These are phyloP conservation scores for Tardiomyces depauwii DNA, from an alignment of 1,139 yeast species.

Conservation along the genomic window DNA sequence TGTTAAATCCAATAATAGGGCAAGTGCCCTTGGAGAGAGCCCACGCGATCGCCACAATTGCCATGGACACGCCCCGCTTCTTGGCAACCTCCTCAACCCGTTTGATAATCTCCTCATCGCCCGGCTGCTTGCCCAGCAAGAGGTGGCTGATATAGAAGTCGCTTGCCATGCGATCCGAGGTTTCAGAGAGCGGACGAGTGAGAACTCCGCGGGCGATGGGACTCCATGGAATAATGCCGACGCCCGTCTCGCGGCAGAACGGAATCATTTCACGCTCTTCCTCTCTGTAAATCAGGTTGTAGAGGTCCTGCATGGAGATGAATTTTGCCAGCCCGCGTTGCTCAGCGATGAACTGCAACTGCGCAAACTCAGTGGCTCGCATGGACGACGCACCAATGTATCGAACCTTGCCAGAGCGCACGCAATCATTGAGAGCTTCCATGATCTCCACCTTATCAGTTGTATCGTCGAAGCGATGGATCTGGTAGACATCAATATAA, in stretches of 20 bases:
- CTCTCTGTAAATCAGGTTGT: constrained; percentile 45
- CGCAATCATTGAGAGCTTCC: constrained; percentile 43
- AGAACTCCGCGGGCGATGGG: constrained; percentile 39
- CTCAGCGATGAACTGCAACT: constrained; percentile 42
- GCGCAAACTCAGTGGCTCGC: constrained; percentile 35
- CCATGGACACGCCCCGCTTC: constrained; percentile 37
- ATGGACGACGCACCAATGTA: constrained; percentile 54
- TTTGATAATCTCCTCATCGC: constrained; percentile 26
- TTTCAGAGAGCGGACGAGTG: constrained; percentile 27
- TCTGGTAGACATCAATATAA: constrained; percentile 54
- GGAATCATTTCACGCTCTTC: constrained; percentile 52
- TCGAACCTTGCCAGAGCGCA: constrained; percentile 36
- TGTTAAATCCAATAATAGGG: constrained; percentile 47
- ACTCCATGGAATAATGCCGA: constrained; percentile 42
- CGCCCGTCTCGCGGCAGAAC: constrained; percentile 37
- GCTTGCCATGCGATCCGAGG: background rate
- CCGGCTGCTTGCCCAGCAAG: background rate
- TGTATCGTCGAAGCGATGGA: constrained; percentile 7
- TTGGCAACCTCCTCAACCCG: constrained; percentile 44
- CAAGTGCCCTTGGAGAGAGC: constrained; percentile 36
- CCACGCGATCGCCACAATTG: constrained; percentile 48
- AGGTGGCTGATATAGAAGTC: background rate
- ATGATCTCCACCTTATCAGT: constrained; percentile 32
- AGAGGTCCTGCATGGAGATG: constrained; percentile 47
- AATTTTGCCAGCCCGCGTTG: constrained; percentile 43